Base-by-base conservation (phyloP, 805 yeast species). In the Blastobotrys muscicola region DNA sequence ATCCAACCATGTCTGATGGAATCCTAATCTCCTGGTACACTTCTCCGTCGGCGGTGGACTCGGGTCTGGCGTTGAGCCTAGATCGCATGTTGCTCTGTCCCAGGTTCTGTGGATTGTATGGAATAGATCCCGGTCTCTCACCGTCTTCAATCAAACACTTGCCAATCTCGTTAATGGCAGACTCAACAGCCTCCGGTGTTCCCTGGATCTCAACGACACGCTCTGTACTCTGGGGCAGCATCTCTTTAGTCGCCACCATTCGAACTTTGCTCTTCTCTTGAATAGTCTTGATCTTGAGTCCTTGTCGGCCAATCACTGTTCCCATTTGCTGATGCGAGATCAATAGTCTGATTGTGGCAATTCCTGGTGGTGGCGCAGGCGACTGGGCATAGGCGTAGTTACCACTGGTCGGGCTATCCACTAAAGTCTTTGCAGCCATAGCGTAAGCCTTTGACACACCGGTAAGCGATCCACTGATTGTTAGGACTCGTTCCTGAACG, bases 171-270 rank as follows among this genome's bases (percentile, higher is more conserved):
- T 72, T 65, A 35, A 79, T 60, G 1, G 85, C 73, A 33, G 69
- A 69, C 40, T 75, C 71, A 50, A 87, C 72, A 43, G 78, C 68
- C 36, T 71, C 75, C 1, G 84, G 82, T 5, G 76, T 65, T 42
- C 95, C 96, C 64, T 85, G 95, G 46, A 87, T 69, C 61, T 87
- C 96, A 33, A 87, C 86, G 43, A 86, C 69, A 58, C 95, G 75
- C 61, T 87, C 96, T 40, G 85, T 81, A 6, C 92, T 81, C 52
- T 80, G 80, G 8, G 84, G 83, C 46, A 87, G 72, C 58, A 78
- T 81, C 43, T 85, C 86, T 58, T 85, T 86, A 31, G 94, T 81
- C 8, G 94, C 95, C 44, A 85, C 86, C 75, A 87, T 82, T 58
- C 82, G 80, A 42, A 87, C 85, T 44, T 72, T 68, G 60, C 69